Evolutionary conservation across 805 yeast genomes (phyloP).

Genomic region (Candida nemodendra): DNA sequence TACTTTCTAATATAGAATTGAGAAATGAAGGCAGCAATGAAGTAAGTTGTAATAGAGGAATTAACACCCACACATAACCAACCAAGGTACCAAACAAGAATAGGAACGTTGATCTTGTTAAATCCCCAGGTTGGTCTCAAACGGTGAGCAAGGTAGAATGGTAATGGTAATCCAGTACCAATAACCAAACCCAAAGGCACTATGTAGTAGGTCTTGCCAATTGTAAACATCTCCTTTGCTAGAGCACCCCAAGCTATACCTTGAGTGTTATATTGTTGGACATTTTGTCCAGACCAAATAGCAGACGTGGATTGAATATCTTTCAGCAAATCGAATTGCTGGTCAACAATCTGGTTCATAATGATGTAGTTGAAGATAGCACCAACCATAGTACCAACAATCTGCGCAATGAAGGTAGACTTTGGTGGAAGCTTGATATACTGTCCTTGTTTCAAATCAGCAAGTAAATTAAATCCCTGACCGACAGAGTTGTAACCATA

Average conservation of each 20-base stretch:
- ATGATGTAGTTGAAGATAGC: conserved; percentile 26
- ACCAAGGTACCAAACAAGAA: conserved; percentile 33
- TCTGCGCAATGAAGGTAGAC: conserved; percentile 41
- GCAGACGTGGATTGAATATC: conserved; percentile 32
- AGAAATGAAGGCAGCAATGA: conserved; percentile 27
- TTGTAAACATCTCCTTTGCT: conserved; percentile 32
- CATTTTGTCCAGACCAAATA: conserved; percentile 36
- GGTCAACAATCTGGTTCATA: conserved; percentile 33
- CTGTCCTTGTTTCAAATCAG: conserved; percentile 42
- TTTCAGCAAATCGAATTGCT: conserved; percentile 27
- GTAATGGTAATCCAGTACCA: conserved; percentile 30
- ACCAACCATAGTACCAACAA: conserved; percentile 36
- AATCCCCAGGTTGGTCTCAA: conserved; percentile 31
- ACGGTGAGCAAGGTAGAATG: conserved; percentile 29
- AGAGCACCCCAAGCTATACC: conserved; percentile 36
- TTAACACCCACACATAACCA: conserved; percentile 35
- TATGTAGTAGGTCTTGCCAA: conserved; percentile 30
- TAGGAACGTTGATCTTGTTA: conserved; percentile 26
- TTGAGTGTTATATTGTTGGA: conserved; percentile 35
- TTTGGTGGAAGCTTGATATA: conserved; percentile 45
- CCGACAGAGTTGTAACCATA: conserved; percentile 39
- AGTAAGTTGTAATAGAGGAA: conserved; percentile 31
- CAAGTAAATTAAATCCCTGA: conserved; percentile 43
- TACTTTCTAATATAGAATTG: conserved; percentile 28
- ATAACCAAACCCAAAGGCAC: conserved; percentile 30